Conservation (phyloP, 2,329 filamentous ascomycete genomes). For the Beauveria scarabaeidicola region DNA sequence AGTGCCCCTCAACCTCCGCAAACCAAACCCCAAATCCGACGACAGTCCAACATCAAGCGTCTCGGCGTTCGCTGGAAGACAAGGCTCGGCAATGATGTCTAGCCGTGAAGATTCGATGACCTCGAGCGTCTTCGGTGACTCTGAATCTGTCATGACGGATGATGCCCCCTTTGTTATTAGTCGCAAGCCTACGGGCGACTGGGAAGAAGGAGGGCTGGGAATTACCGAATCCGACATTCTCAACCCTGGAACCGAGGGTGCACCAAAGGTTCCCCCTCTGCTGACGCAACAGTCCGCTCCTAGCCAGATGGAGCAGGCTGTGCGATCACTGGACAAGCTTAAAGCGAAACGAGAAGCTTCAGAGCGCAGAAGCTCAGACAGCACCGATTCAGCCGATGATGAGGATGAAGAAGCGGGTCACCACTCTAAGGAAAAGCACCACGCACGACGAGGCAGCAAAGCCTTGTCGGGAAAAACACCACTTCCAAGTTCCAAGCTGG, state of each 20-base stretch:
- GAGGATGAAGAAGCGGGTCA: conserved; percentile 68
- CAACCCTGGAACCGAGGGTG: conserved; percentile 22
- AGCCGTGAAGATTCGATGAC: conserved; percentile 84
- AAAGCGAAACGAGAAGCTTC: conserved; percentile 49
- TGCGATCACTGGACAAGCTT: conserved; percentile 63
- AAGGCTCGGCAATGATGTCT: conserved; percentile 70
- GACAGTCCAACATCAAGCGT: conserved; percentile 81
- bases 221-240: conserved; percentile 57
- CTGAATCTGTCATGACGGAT: conserved; percentile 68
- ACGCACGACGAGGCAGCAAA: conserved; percentile 34
- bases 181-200: conserved; percentile 66
- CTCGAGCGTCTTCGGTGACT: conserved; percentile 80
- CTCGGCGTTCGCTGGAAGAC: conserved; percentile 58
- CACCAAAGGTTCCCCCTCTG: conserved; percentile 42
- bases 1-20: conserved; percentile 55
- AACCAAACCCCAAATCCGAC: conserved; percentile 52
- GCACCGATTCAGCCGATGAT: conserved; percentile 81
- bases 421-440: conserved; percentile 31
- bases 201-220: conserved; percentile 70
- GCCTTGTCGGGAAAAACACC: conserved; percentile 37
- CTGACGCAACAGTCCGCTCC: conserved; percentile 58
- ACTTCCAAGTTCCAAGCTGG: conserved; percentile 76
- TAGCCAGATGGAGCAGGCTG: conserved; percentile 45
- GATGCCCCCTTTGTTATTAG: conserved; percentile 70
- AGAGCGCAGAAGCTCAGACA: conserved; percentile 44